Evolutionary conservation across 352 stramenopile species (phyloP).

Genomic region (Pythium monospermum): DNA sequence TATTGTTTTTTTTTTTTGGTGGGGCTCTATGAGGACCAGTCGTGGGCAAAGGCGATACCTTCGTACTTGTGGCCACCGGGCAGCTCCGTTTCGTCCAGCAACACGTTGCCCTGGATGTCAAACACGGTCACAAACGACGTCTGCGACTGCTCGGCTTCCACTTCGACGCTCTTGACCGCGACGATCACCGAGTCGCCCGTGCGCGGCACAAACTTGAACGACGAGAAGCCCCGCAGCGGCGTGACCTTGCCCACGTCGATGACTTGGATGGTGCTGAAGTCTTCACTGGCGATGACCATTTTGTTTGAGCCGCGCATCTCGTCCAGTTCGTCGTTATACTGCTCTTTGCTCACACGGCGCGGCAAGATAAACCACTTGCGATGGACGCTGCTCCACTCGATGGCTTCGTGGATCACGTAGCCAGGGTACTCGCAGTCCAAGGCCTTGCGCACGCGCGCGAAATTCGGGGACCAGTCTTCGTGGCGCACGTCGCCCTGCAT

Average conservation of each 20-base stretch:
- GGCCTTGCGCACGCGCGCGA: conserved; percentile 89
- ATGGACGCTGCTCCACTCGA: conserved; percentile 92
- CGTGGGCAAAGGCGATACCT: conserved; percentile 87
- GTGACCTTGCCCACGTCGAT: conserved; percentile 77
- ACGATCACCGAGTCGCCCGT: conserved; percentile 89
- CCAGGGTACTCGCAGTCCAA: conserved; percentile 87
- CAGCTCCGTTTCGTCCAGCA: conserved; percentile 90
- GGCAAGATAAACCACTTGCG: conserved; percentile 98
- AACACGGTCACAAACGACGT: conserved; percentile 93
- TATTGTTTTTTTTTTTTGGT: conserved; percentile 20
- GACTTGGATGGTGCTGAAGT: conserved; percentile 85
- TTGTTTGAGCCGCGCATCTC: conserved; percentile 91
- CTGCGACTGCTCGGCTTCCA: conserved; percentile 86
- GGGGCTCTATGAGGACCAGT: conserved; percentile 36
- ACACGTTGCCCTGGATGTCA: conserved; percentile 84
- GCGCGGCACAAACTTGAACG: conserved; percentile 93
- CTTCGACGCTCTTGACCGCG: conserved; percentile 92
- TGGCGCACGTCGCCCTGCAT: conserved; percentile 71
- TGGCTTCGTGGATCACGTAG: conserved; percentile 98
- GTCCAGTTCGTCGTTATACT: conserved; percentile 96
- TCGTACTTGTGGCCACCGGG: conserved; percentile 91
- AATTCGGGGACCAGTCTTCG: conserved; percentile 94
- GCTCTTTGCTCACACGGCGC: conserved; percentile 90
- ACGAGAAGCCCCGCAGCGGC: conserved; percentile 89
- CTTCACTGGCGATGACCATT: conserved; percentile 85